Base-by-base conservation (phyloP, 1,284 basidiomycete species). In the Sporisorium reilianum region DNA sequence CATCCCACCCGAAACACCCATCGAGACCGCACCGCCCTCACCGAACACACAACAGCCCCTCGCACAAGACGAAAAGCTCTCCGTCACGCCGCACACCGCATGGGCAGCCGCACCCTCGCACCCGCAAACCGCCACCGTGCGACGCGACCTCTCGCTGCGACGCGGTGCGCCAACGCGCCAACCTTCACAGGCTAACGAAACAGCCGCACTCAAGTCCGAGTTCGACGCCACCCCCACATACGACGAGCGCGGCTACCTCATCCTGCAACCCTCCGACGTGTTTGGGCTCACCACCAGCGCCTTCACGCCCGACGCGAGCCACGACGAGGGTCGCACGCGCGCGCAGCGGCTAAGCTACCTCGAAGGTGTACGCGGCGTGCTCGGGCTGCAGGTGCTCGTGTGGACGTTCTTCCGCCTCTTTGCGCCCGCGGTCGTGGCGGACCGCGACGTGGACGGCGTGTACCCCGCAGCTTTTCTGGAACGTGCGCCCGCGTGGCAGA, bases 391-490 rank as follows among this genome's bases (percentile, higher is more conserved):
- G 34, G 71, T 75, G 28, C 51, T 80, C 22, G 32, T 81, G 0
- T 81, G 73, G 73, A 74, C 67, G 12, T 81, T 81, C 54, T 77
- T 81, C 61, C 71, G 79, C 18, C 48, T 78, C 41, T 76, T 81
- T 53, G 77, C 77, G 3, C 78, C 79, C 6, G 78, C 77, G n/a
- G 55, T 79, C 7, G 78, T 75, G 0, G 59, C 68, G 0, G 75
- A 77, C 46, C 60, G 72, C 14, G 77, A 79, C 12, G 14, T 64
- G 0, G 71, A 75, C 54, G 72, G 72, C 10, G 53, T 62, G n/a
- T 67, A 67, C 26, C 77, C 77, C 2, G 77, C 77, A 11, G 34
- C 49, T 5, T 77, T 78, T 26, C 14, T 64, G 12, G 6, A 14
- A 2, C 14, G 32, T 6, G 50, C 63, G 5, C 77, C 77, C 0